Conservation (phyloP, 257 asterid genomes). For the Solanum clarkiae region DNA sequence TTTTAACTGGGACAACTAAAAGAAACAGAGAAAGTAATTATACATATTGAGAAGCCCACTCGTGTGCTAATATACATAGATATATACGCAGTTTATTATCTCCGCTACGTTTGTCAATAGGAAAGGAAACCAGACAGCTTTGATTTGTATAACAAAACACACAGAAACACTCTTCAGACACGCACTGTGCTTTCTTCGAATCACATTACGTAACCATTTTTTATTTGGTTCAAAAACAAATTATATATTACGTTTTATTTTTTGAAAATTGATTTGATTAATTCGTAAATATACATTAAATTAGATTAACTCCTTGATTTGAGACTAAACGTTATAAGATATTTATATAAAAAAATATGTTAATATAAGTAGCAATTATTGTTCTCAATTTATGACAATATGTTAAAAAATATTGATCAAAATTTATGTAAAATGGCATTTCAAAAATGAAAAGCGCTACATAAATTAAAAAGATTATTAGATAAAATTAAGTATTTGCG, state of each 20-base stretch:
- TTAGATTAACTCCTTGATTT: neutral
- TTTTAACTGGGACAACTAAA: no score
- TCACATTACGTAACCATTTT: neutral
- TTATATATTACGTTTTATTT: neutral
- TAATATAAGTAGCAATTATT: neutral
- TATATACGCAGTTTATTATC: neutral
- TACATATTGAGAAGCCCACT: neutral
- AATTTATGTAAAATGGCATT: neutral
- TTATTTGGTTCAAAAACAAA: neutral
- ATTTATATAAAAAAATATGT: no score
- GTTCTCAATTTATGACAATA: no score
- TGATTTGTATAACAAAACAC: neutral
- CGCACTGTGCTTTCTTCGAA: neutral
- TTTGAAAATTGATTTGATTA: neutral
- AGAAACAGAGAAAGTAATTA: no score
- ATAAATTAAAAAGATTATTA: no score
- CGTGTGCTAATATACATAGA: neutral
- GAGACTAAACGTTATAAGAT: neutral
- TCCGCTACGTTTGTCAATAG: neutral
- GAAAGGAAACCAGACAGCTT: conserved; percentile 5
- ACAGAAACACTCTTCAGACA: neutral
- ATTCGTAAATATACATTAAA: neutral
- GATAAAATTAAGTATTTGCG: neutral
- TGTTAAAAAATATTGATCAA: neutral
- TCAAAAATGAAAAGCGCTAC: no score